These are phyloP conservation scores for Cylindrotheca fusiformis DNA, from an alignment of 108 stramenopile genomes.

Conservation along the genomic window DNA sequence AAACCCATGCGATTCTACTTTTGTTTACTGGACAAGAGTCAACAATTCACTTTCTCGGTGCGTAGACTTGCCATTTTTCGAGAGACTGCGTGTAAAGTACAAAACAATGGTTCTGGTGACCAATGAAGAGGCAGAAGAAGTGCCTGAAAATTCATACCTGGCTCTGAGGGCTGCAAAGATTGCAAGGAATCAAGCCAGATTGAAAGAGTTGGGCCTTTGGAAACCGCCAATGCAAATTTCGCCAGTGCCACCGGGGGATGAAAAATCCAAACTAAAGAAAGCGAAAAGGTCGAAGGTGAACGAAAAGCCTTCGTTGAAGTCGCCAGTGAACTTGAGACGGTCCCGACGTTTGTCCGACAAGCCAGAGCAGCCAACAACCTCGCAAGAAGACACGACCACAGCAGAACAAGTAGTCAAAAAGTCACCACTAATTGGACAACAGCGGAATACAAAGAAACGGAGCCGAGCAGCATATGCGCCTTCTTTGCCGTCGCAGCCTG, in stretches of 20 bases:
- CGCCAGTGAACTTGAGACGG: constrained; percentile 3
- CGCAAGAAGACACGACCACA: not conserved
- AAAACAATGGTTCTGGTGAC: too few relatives aligned
- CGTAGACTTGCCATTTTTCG: too few relatives aligned
- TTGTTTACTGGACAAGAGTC: too few relatives aligned
- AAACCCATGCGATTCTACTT: too few relatives aligned
- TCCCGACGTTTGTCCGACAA: not conserved
- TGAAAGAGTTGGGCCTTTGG: constrained; percentile 60
- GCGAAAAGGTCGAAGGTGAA: not conserved
- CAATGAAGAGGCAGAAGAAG: not conserved
- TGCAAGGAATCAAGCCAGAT: constrained; percentile 58
- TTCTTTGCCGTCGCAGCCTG: not conserved
- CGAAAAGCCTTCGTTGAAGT: not conserved
- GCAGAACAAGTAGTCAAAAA: not conserved
- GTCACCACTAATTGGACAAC: not conserved
- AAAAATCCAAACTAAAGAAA: not conserved
- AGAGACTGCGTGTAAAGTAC: too few relatives aligned
- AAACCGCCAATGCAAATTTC: not conserved
- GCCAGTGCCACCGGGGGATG: too few relatives aligned
- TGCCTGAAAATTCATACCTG: constrained; percentile 62
- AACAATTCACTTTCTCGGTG: too few relatives aligned
- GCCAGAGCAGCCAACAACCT: not conserved
- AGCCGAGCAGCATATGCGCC: too few relatives aligned
- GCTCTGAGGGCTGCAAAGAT: constrained; percentile 64
- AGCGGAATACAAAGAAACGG: too few relatives aligned